Evolutionary conservation across 768 basidiomycete genomes (phyloP), one percentile per base, ranked within the genome.

Genomic region (Collybiopsis luxurians): DNA sequence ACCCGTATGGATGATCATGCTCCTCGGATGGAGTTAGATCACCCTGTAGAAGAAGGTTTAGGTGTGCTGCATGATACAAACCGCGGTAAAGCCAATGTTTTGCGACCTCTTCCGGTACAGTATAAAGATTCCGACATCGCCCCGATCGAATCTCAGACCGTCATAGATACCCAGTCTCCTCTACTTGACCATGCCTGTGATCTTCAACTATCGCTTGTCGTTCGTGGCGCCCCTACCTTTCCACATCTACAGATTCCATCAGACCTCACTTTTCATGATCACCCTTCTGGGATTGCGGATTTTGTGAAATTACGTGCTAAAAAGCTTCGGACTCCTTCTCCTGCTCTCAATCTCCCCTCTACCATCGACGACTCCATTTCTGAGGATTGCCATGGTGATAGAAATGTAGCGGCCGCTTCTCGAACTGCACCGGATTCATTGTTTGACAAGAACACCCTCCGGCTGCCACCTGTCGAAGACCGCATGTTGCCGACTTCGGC

Each of bases 361-460:
- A 46, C 28, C 19, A 38, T 40, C 17, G 57, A 61, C 24, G 19
- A 24, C 13, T 34, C 53, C 5, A 19, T 30, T 27, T 44, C 50
- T 19, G 48, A 34, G 5, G 13, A 34, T 13, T 13, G 13, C 5
- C 26, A 39, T 40, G 12, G 19, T 3, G 21, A 38, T 4, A 11
- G 4, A 19, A 19, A 42, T 43, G 31, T 9, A n/a, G 15, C 30
- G 7, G 9, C 19, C 11, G 43, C 53, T 23, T 64, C 67, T 46
- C 66, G 60, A 15, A 63, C 31, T 45, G 61, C 72, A 19, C 81
- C 82, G 10, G 62, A 67, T 34, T 77, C 78, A 31, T 59, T 85
- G 15, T 70, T 73, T 49, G 76, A 78, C 50, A 57, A 63, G 36
- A 73, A 75, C 57, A 85, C 85, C 15, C 65, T 86, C 27, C 65